Evolutionary conservation across 176 grass and related monocot genomes (phyloP), one percentile per base, ranked within the genome.

Genomic region (Alopecurus myosuroides): DNA sequence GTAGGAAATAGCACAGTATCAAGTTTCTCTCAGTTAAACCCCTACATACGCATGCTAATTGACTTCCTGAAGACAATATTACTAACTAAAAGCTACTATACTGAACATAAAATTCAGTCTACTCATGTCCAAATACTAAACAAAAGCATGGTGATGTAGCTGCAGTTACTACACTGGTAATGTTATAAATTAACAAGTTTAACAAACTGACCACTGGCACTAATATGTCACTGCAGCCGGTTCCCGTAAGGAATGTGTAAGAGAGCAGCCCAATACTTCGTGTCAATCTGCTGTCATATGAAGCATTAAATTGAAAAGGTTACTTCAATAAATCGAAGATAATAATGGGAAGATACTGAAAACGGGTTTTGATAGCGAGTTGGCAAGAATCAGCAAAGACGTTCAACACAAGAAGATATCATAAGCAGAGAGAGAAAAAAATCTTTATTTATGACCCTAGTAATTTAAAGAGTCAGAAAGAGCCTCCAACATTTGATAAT

Each of bases 251-350:
- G 40, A 90, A 97, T 61, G 94, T 97, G 61, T 91, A 97, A 62
- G 91, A 97, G 77, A 97, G 85, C 46, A 97, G 77, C 26, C 91
- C 94, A 51, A 97, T 80, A 81, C 91, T 97, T 83, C 79, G 87
- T 85, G 89, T 91, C 17, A 88, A 70, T 84, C 69, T 77, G 36
- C 91, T 97, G 80, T 48, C 58, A 85, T 60, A 60, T 18, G 7
- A 81, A 84, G 33, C 35, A 79, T 56, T 75, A 70, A 77, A 18
- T 11, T 18, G 56, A 33, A 58, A 17, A 37, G 7, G 7, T 75
- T 66, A 64, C 2, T 22, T 67, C 22, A 20, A 34, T 17, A 80
- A 58, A 74, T 34, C 6, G 80, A 72, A 79, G 17, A 85, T 45
- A 82, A 79, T 61, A 28, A 45, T 64, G 40, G 77, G 40, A 73